Evolutionary conservation across 257 asterid genomes (phyloP), one percentile per base, ranked within the genome.

Genomic region (Gardenia jasminoides): DNA sequence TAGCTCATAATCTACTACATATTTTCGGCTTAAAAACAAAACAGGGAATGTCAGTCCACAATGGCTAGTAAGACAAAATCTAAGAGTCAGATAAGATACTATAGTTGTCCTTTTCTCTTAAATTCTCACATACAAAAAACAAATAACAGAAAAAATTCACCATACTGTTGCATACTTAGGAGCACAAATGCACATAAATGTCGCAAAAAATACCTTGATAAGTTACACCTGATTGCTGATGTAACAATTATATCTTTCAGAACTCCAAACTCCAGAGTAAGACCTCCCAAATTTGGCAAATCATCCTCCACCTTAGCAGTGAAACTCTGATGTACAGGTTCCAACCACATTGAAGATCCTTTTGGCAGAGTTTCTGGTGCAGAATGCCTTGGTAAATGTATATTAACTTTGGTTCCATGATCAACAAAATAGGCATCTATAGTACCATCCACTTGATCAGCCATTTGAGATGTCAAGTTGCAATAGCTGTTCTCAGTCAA

Each of bases 231-330:
- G 77, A 90, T 90, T 20, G 89, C 91, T 74, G 97, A 91, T 64
- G 94, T 83, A 80, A 91, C 82, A 79, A 94, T 93, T 64, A 91
- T 88, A 80, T 93, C 95, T 84, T 88, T 94, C 76, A 94, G 82
- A 58, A 86, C 86, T 65, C 87, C 67, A 87, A 74, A 90, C 89
- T 94, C 98, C 82, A 84, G 82, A 17, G 91, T 83, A 87, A 94
- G 91, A 76, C 98, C 98, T 80, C 98, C 98, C 86, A 94, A 87
- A 75, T 85, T 91, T 3, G 92, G 74, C 64, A 83, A 41, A 80
- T 79, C 82, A 75, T 72, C 79, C 74, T 67, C 85, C 19, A 24
- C 46, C 72, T 77, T 78, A 69, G 75, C 74, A 76, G 71, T 80
- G 58, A 41, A 76, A 82, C 76, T 72, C 33, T 80, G 88, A 71